Base-by-base conservation (phyloP, 352 stramenopile genomes). In the Globisporangium sylvaticum region DNA sequence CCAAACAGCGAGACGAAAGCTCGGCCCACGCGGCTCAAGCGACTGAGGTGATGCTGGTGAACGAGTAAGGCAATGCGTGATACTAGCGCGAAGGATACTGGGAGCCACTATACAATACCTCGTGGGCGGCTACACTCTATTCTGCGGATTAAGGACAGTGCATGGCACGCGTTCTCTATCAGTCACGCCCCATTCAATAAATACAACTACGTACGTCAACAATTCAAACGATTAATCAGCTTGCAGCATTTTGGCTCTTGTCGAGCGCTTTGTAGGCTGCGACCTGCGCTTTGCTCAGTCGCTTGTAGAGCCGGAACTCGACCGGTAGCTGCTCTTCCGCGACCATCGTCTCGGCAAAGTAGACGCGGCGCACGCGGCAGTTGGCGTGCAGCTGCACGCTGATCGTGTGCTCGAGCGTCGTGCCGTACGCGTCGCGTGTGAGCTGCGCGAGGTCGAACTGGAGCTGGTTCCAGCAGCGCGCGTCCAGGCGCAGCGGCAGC, bases 361-460 rank as follows among this genome's bases (percentile, higher is more conserved):
- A 90, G 50, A 88, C 66, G 22, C 80, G 78, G 0, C 81, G 76
- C 46, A 90, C 73, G 57, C 81, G 78, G 73, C 80, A 90, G 63
- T 71, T 79, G 48, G 78, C 80, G 50, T 90, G 79, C 20, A 90
- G 69, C 66, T 81, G 73, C 27, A 90, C 64, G 39, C 75, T 81
- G 44, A 81, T 62, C 1, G 74, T 63, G 64, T 83, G 66, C 34
- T 60, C 69, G 57, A 84, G 87, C n/a, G 67, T 68, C 2, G 72
- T 70, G 31, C 73, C 73, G 69, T 87, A 88, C 53, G 73, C 80
- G 24, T 66, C 70, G 32, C 65, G 73, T 66, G 73, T 74, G 60
- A 90, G 73, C 55, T 74, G 55, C 0, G 64, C 69, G 18, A 88
- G 71, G 48, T 88, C 76, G 20, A 90, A 58, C 66, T 81, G 78